Conservation (phyloP, 345 rosid species). For the Ceriops decandra region DNA sequence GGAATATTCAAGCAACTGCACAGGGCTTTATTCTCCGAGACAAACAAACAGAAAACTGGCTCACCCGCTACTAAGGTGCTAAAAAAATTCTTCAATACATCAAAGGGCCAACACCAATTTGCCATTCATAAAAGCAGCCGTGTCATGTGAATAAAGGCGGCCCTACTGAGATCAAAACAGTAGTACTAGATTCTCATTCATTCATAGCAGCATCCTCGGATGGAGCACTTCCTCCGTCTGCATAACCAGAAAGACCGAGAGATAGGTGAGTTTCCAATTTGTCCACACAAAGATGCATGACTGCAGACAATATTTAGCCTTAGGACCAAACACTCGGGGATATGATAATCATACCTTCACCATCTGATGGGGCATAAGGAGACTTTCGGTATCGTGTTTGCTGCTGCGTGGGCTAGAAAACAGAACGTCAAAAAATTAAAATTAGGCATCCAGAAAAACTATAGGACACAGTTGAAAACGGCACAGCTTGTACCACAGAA, state of each 20-base stretch:
- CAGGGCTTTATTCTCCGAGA: conserved; percentile 31
- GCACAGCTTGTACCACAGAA: too few relatives aligned
- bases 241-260: conserved; percentile 3
- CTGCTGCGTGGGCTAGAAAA: conserved; percentile 85
- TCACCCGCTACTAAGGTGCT: conserved; percentile 28
- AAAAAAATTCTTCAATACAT: conserved; percentile 27
- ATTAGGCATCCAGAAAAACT: too few relatives aligned
- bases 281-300: neutral
- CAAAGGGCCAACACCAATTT: conserved; percentile 4
- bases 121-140: conserved; percentile 35
- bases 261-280: neutral
- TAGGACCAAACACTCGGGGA: neutral
- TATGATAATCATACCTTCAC: conserved; percentile 52
- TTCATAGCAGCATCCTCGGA: conserved; percentile 40
- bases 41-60: conserved; percentile 26
- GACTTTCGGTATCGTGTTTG: conserved; percentile 96
- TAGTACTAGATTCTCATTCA: conserved; percentile 8
- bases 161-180: conserved; percentile 15
- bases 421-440: neutral
- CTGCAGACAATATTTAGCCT: neutral
- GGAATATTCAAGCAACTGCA: conserved; percentile 21
- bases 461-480: too few relatives aligned
- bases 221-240: conserved; percentile 64
- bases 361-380: conserved; percentile 77
- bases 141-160: neutral